Conservation (phyloP, 73 alveolate genomes). For the Paramecium caudatum region DNA sequence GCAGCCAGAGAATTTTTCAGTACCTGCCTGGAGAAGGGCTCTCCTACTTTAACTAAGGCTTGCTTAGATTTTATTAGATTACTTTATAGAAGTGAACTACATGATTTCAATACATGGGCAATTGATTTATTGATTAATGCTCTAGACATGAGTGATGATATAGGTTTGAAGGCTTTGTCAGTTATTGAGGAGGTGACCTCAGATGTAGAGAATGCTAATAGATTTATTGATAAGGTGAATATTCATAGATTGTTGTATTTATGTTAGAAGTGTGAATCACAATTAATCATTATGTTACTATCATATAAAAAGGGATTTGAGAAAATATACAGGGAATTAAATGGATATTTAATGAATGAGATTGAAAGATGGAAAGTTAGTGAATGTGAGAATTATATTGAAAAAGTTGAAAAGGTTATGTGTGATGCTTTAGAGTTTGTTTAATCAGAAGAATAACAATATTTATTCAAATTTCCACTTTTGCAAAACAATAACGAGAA, state of each 20-base stretch:
- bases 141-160: slow-evolving; percentile 10
- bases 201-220: slow-evolving; percentile 47
- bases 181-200: slow-evolving; percentile 54
- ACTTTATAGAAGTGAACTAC: slow-evolving; percentile 74
- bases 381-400: slow-evolving; percentile 69
- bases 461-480: slow-evolving; percentile 43
- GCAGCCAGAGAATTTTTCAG: slow-evolving; percentile 61
- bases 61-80: slow-evolving; percentile 70
- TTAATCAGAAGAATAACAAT: slow-evolving; percentile 31
- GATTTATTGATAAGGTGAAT: slow-evolving; percentile 37
- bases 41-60: slow-evolving; percentile 30
- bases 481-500: slow-evolving; percentile 43
- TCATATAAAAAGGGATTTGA: slow-evolving; percentile 63
- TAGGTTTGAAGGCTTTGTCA: slow-evolving; percentile 48
- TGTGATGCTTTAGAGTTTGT: slow-evolving; percentile 67
- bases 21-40: slow-evolving; percentile 66
- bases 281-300: slow-evolving; percentile 4
- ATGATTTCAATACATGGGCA: slow-evolving; percentile 66
- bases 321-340: slow-evolving; percentile 20
- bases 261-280: slow-evolving; percentile 4
- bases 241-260: neutral
- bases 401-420: slow-evolving; percentile 64
- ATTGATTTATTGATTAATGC: slow-evolving; percentile 16
- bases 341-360: slow-evolving; percentile 40
- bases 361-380: slow-evolving; percentile 55